Evolutionary conservation across 768 basidiomycete species (phyloP), one percentile per base, ranked within the genome.

Genomic region (Agrocybe chaxingu): DNA sequence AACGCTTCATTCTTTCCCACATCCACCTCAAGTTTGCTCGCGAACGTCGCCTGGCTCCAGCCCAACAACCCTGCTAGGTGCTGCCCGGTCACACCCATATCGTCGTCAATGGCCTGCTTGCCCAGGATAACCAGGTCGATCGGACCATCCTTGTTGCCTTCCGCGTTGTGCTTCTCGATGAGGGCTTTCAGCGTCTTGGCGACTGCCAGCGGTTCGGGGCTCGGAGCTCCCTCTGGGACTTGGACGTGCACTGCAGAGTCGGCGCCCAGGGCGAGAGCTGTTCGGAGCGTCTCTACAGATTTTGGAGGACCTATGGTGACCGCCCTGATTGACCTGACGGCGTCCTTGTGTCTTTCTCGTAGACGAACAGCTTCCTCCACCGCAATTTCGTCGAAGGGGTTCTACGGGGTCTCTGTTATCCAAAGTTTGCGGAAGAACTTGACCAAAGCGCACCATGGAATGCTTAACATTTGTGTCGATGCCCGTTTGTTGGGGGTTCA

Each of bases 301-400:
- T 98, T 98, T 5, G 95, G 69, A 0, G 95, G 92, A 2, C 97
- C 97, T 57, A 99, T 92, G n/a, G 92, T 89, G 40, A 98, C 80
- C 35, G 90, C 92, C 42, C 87, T 92, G 62, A 99, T 98, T 47
- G 84, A 86, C 59, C 87, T 84, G 55, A 98, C 82, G 11, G 71
- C 71, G 53, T 82, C 81, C 62, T 90, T 89, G 60, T 85, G 79
- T 49, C 79, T 78, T 64, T 97, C 92, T 33, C 96, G 90, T n/a
- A 98, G 73, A 42, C 93, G 89, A 42, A 98, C 85, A 47, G 97
- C 96, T 68, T 98, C 97, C 71, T 99, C 97, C 48, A 99, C 89
- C 48, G 96, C 96, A 63, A 98, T 98, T 72, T 99, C 97, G 66
- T 98, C 96, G 62, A 98, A 98, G 0, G 97, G 96, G 69, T 98